Percentiles rank a stretch among this genome's conserved stretches.
phyloP scores from a whole-genome alignment of 768 basidiomycete species.

The Rhodosporidiobolus odoratus region DNA sequence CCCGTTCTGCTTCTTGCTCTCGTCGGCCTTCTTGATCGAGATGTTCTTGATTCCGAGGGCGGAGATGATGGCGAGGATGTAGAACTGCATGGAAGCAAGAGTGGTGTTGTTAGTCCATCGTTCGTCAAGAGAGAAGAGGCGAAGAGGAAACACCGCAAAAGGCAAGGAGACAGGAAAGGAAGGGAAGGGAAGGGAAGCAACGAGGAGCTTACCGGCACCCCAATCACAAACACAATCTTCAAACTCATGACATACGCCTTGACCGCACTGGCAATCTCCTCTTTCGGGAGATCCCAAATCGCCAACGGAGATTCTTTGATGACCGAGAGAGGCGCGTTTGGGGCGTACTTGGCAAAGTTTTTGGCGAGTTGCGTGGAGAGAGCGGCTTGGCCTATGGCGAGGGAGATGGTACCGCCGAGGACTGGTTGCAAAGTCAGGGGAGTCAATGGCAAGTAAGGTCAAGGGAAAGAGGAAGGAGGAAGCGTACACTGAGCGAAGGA shows the following conservation, averaged over 20 bases:
- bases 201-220: not conserved
- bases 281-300: slow-evolving; percentile 43
- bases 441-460: not conserved
- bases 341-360: slow-evolving; percentile 44
- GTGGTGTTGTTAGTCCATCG: no score
- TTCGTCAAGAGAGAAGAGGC: no score
- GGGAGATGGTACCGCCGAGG: slow-evolving; percentile 45
- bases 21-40: slow-evolving; percentile 42
- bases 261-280: slow-evolving; percentile 24
- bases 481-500: slow-evolving; percentile 28
- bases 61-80: slow-evolving; percentile 40
- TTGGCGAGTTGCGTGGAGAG: slow-evolving; percentile 46
- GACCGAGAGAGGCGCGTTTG: slow-evolving; percentile 33
- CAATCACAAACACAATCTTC: slow-evolving; percentile 27
- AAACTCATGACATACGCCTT: slow-evolving; percentile 36
- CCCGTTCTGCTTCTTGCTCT: slow-evolving; percentile 45
- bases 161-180: not conserved
- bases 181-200: not conserved
- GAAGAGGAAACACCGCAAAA: not conserved
- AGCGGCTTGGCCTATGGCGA: slow-evolving; percentile 46
- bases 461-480: not conserved
- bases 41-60: slow-evolving; percentile 46
- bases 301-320: slow-evolving; percentile 38
- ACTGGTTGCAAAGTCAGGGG: not conserved
- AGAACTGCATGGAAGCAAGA: slow-evolving; percentile 27